A percentile compares a stretch with the other conserved stretches of the same genome.
These are phyloP conservation scores for Lodderomyces jiufengensis DNA, from an alignment of 1,139 yeast species.

Conservation along the genomic window DNA sequence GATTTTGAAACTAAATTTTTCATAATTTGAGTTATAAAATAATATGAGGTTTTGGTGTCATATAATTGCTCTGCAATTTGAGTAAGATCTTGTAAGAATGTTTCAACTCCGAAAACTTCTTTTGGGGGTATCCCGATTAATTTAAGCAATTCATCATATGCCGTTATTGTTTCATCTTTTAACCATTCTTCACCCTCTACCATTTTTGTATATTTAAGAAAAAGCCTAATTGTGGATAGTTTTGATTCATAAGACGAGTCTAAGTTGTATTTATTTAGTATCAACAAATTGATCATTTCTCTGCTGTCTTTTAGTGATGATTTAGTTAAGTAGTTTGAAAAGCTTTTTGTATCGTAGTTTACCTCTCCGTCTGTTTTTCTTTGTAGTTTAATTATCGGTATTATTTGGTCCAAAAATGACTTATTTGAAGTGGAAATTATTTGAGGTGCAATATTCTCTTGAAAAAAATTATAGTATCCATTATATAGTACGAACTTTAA, in stretches of 20 bases:
- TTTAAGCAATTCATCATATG: constrained; percentile 8
- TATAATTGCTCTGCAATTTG: constrained; percentile 4
- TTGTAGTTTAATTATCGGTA: constrained; percentile 3
- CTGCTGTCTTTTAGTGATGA: constrained; percentile 1
- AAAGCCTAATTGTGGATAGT: constrained; percentile 3
- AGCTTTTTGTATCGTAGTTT: neutral
- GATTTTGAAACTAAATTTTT: constrained; percentile 3
- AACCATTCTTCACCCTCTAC: constrained; percentile 11
- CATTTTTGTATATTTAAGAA: constrained; percentile 7
- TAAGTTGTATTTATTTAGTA: neutral
- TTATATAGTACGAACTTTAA: constrained; percentile 2
- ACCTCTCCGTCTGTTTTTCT: neutral
- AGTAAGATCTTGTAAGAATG: constrained; percentile 2
- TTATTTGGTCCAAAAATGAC: constrained; percentile 1
- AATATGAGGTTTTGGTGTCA: constrained; percentile 1
- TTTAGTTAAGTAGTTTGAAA: neutral
- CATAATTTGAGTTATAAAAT: constrained; percentile 11
- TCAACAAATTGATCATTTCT: constrained; percentile 3
- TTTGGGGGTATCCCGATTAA: constrained; percentile 7
- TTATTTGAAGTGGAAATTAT: neutral
- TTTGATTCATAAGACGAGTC: neutral
- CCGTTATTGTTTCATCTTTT: neutral
- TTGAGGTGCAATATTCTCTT: constrained; percentile 7
- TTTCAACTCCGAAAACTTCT: neutral
- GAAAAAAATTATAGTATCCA: constrained; percentile 6